Base-by-base conservation (phyloP, 163 green algal genomes). In the Scenedesmus sp. region DNA sequence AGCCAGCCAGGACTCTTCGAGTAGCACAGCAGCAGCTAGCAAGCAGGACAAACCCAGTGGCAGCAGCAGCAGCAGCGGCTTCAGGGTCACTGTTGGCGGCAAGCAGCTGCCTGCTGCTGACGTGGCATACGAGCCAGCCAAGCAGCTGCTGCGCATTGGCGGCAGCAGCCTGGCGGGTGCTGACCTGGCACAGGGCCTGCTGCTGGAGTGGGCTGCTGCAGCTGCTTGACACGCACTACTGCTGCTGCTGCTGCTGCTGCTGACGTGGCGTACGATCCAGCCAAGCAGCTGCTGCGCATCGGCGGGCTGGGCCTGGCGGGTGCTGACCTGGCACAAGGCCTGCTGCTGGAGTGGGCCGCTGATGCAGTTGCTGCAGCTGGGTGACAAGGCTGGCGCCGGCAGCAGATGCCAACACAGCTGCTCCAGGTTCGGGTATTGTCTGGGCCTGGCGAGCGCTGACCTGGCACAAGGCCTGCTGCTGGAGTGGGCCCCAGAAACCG, bases 131-230 rank as follows among this genome's bases (percentile, higher is more conserved):
- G 87, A 84, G 46, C 15, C 6, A 13, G 9, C 20, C 10, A 55
- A 82, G 70, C 76, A 82, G 16, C 18, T 84, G 52, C 46, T 86
- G 52, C 23, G 4, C 1, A 7, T 76, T 46, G 34, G 34, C 34
- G 34, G 34, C 6, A 70, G 9, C 1, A 70, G 26, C 9, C 34
- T 84, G 70, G 15, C 70, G 12, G 46, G n/a, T 13, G 56, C 46
- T 79, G 70, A 60, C n/a, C 6, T 88, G 34, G 46, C n/a, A 34
- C 1, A 46, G 16, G 84, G 74, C n/a, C 26, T 88, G 2, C 73
- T 46, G 15, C 13, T 88, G 26, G 84, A 88, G 13, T 88, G 84
- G 84, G 77, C 77, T 23, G 4, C 81, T 46, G 81, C 54, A 86
- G 81, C 81, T 62, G 81, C 23, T 59, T 86, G 20, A 59, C 3